phyloP scores from a whole-genome alignment of 495 filamentous ascomycete genomes.

The Xylaria venustula region DNA sequence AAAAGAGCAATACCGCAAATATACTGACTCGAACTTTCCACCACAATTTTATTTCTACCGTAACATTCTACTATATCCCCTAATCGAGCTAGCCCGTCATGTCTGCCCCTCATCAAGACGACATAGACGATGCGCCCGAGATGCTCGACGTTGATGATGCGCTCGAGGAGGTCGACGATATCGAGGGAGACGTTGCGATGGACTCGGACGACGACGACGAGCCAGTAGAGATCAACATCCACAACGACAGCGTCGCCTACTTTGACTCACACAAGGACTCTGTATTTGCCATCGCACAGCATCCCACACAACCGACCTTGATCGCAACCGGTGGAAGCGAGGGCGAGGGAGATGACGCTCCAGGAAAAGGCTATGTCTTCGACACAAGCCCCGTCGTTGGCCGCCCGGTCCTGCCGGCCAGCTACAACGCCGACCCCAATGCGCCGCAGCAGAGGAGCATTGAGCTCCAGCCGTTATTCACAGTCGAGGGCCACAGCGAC shows the following conservation, averaged over 20 bases:
- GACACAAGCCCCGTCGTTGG: slow-evolving; percentile 65
- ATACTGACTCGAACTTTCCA: no score
- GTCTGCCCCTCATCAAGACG: slow-evolving; percentile 40
- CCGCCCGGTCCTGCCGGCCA: slow-evolving; percentile 66
- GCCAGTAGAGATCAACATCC: slow-evolving; percentile 70
- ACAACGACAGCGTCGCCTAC: slow-evolving; percentile 89
- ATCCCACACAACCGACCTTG: slow-evolving; percentile 74
- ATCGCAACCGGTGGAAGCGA: slow-evolving; percentile 84
- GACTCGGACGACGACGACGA: slow-evolving; percentile 63
- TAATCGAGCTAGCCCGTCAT: slow-evolving; percentile 16
- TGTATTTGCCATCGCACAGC: slow-evolving; percentile 90
- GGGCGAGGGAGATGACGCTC: slow-evolving; percentile 66
- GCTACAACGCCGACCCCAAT: slow-evolving; percentile 67
- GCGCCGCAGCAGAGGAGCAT: slow-evolving; percentile 47
- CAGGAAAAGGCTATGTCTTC: slow-evolving; percentile 69
- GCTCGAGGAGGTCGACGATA: slow-evolving; percentile 60
- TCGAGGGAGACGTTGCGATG: slow-evolving; percentile 73
- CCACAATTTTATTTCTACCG: no score
- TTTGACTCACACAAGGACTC: slow-evolving; percentile 86
- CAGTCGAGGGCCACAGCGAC: slow-evolving; percentile 84
- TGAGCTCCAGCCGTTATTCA: slow-evolving; percentile 60
- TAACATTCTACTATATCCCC: no score
- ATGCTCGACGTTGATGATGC: slow-evolving; percentile 71
- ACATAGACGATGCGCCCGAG: slow-evolving; percentile 49
- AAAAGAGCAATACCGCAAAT: background rate